Evolutionary conservation across 768 basidiomycete species (phyloP), one percentile per base, ranked within the genome.

Genomic region (Boletus rubroflammeus): DNA sequence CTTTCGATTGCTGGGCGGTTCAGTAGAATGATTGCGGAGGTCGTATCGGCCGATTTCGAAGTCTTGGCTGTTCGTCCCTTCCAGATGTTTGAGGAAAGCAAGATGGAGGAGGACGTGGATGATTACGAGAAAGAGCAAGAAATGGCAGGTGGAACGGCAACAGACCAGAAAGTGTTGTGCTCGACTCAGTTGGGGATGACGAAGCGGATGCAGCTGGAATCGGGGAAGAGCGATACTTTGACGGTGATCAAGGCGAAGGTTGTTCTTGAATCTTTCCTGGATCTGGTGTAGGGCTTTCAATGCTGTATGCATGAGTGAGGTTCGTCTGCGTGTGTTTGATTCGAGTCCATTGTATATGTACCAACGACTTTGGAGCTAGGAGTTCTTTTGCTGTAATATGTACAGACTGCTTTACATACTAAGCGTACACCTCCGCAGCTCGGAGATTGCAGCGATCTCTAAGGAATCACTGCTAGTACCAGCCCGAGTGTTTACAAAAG

Each of bases 151-250:
- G 35, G 17, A 7, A 31, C 15, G 3, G 39, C 13, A 6, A 10
- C 13, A 14, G 46, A 46, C 28, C 31, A 51, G 28, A 60, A 49
- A 10, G 49, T 59, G 7, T 32, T 60, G 42, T 60, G 59, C 28
- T 36, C 57, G 34, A 55, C 57, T 45, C 50, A 57, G 0, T 38
- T 60, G 50, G 59, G 59, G 23, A 32, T 60, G 57, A 55, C 38
- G 28, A 60, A 55, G 46, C 25, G 32, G 35, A 40, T 51, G 26
- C 53, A 31, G 29, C 17, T 26, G 31, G 52, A 48, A 8, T 26
- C 19, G 2, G 53, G 53, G 6, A 17, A 39, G 19, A 55, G 40
- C 2, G 23, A 55, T 21, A 49, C 34, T 13, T 45, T 45, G 46
- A 51, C 50, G 38, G 53, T 55, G 38, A n/a, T 45, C 25, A 60